phyloP scores from a whole-genome alignment of 2,329 filamentous ascomycete species.

The Aspergillus pseudoglaucus region DNA sequence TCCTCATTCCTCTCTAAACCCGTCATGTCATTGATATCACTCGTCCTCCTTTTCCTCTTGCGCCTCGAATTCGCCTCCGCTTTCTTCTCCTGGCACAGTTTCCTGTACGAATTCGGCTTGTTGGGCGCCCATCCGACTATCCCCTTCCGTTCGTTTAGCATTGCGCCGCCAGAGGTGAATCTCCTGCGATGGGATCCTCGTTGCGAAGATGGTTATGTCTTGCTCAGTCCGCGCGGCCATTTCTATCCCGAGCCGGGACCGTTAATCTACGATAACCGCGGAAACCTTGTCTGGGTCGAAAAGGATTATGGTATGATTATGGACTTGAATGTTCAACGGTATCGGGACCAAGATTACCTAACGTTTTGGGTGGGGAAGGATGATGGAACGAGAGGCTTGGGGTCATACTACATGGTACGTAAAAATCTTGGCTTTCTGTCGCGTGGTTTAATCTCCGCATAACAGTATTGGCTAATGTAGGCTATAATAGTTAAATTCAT shows the following conservation, averaged over 20 bases:
- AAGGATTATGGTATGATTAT: slow-evolving; percentile 35
- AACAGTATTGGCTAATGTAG: slow-evolving; percentile 1
- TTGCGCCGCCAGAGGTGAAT: slow-evolving; percentile 7
- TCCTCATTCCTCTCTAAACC: background rate
- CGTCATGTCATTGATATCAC: background rate
- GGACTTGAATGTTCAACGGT: slow-evolving; percentile 42
- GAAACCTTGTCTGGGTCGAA: slow-evolving; percentile 26
- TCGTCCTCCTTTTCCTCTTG: background rate
- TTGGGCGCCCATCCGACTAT: slow-evolving; percentile 8
- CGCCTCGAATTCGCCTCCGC: slow-evolving; percentile 1
- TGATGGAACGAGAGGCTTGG: slow-evolving; percentile 39
- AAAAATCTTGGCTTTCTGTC: slow-evolving; percentile 2
- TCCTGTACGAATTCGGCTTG: slow-evolving; percentile 11
- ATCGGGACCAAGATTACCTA: slow-evolving; percentile 38
- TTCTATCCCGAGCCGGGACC: slow-evolving; percentile 31
- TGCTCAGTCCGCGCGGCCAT: slow-evolving; percentile 32
- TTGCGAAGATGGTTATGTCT: slow-evolving; percentile 33
- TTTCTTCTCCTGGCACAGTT: slow-evolving; percentile 9
- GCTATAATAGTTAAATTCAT: slow-evolving; percentile 18
- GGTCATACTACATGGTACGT: slow-evolving; percentile 23
- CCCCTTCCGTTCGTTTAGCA: slow-evolving; percentile 8
- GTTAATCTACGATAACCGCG: slow-evolving; percentile 30
- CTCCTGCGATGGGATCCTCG: slow-evolving; percentile 11
- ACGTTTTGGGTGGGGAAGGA: slow-evolving; percentile 46
- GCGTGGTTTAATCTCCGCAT: background rate